These are phyloP conservation scores for Marsdenia floribunda DNA, from an alignment of 257 asterid species.

Conservation along the genomic window DNA sequence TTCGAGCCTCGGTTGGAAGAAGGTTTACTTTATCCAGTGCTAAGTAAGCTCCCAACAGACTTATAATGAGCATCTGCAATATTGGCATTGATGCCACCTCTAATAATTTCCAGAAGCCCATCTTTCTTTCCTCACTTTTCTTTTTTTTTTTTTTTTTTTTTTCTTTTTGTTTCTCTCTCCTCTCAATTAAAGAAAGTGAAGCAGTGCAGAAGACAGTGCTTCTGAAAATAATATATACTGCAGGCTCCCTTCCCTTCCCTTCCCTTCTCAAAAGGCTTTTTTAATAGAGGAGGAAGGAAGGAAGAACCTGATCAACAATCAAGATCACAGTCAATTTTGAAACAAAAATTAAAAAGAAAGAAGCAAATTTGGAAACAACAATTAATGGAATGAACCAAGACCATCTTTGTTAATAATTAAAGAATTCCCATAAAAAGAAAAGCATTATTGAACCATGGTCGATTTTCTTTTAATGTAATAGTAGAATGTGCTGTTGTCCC, in stretches of 20 bases:
- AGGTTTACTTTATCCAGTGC: constrained; percentile 68
- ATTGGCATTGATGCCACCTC: constrained; percentile 92
- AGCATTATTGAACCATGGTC: background rate
- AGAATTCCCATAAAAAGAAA: background rate
- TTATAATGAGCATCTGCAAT: constrained; percentile 56
- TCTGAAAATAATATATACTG: background rate
- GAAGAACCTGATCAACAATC: constrained; percentile 15
- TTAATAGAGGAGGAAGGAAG: constrained; percentile 22
- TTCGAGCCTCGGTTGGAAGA: constrained; percentile 58
- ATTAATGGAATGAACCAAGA: background rate
- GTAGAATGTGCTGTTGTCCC: background rate
- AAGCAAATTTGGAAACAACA: background rate
- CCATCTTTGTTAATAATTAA: background rate
- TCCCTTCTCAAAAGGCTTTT: background rate
- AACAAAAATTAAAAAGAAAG: background rate
- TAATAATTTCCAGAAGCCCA: constrained; percentile 66
- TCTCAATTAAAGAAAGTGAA: constrained; percentile 5
- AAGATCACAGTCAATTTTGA: background rate
- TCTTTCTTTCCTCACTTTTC: constrained; percentile 19
- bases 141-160: no score
- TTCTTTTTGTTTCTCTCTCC: background rate
- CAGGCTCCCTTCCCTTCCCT: background rate
- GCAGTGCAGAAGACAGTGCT: background rate
- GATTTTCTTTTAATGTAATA: background rate
- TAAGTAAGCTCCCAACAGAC: constrained; percentile 74